Evolutionary conservation across 1,284 basidiomycete genomes (phyloP).

Genomic region (Pyrrhoderma lamaoense): DNA sequence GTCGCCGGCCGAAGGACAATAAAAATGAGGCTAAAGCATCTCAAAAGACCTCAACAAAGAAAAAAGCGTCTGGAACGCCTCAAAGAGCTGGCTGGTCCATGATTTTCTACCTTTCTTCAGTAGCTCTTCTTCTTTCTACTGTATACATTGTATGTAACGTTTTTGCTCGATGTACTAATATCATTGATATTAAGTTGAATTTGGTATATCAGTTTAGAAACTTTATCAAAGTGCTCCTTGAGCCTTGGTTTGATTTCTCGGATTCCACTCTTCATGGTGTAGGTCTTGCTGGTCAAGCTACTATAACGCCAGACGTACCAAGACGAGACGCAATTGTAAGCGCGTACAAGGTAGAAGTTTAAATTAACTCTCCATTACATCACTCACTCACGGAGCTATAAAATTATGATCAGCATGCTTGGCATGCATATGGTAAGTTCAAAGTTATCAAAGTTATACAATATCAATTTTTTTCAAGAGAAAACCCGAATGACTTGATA

Average conservation of each 20-base stretch:
- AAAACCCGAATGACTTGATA: neutral
- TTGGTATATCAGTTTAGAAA: constrained; percentile 15
- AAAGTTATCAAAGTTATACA: too few relatives aligned
- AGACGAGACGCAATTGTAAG: constrained; percentile 64
- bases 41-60: too few relatives aligned
- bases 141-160: neutral
- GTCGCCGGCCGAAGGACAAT: too few relatives aligned
- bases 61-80: too few relatives aligned
- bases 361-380: neutral
- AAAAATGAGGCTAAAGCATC: too few relatives aligned
- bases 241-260: constrained; percentile 19
- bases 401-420: constrained; percentile 52
- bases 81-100: too few relatives aligned
- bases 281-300: constrained; percentile 17
- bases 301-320: constrained; percentile 46
- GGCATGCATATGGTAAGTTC: constrained; percentile 66
- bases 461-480: neutral
- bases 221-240: constrained; percentile 16
- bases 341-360: constrained; percentile 64
- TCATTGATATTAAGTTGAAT: neutral
- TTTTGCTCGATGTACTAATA: neutral
- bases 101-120: too few relatives aligned
- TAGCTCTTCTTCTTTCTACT: too few relatives aligned
- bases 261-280: constrained; percentile 20
- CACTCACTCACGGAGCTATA: neutral